Evolutionary conservation across 176 grass and related monocot genomes (phyloP), one percentile per base, ranked within the genome.

Genomic region (Luzula sylvatica): DNA sequence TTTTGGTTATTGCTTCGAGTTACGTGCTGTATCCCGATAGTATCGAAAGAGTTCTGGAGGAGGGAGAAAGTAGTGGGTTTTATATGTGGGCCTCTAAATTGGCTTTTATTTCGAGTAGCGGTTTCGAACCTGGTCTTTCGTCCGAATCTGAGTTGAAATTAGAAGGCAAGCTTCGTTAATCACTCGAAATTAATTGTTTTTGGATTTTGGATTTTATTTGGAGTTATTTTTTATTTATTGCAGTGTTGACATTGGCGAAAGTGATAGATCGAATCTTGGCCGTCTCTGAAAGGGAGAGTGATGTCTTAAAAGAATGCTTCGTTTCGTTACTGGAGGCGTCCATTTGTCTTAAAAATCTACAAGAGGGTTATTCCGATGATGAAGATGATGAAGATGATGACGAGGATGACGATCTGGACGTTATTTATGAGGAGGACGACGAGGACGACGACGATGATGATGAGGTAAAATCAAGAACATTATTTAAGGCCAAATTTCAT

Each of bases 121-220:
- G 54, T 28, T 92, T 92, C 59, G 71, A 47, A 58, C 65, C 52
- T 30, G 48, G 38, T 7, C 53, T 83, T 40, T 94, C 88, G 68
- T 82, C 75, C 14, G 82, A 70, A 52, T 78, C 82, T 1, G 87
- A 94, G 78, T 82, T 75, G 46, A 94, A 83, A 52, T 75, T 94
- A 72, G 78, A 75, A 19, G 55, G 60, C n/a, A n/a, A n/a, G n/a
- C n/a, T n/a, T n/a, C n/a, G n/a, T n/a, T n/a, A n/a, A n/a, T n/a
- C n/a, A n/a, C n/a, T n/a, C n/a, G n/a, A n/a, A n/a, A n/a, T n/a
- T n/a, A n/a, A n/a, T n/a, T n/a, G n/a, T n/a, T n/a, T n/a, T n/a
- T n/a, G n/a, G n/a, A n/a, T n/a, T n/a, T n/a, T n/a, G 11, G 46
- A 53, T 44, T 13, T 61, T 56, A 29, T 30, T 56, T 3, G 15